Evolutionary conservation across 2,329 filamentous ascomycete species (phyloP).

Genomic region (Cladosporium halotolerans): DNA sequence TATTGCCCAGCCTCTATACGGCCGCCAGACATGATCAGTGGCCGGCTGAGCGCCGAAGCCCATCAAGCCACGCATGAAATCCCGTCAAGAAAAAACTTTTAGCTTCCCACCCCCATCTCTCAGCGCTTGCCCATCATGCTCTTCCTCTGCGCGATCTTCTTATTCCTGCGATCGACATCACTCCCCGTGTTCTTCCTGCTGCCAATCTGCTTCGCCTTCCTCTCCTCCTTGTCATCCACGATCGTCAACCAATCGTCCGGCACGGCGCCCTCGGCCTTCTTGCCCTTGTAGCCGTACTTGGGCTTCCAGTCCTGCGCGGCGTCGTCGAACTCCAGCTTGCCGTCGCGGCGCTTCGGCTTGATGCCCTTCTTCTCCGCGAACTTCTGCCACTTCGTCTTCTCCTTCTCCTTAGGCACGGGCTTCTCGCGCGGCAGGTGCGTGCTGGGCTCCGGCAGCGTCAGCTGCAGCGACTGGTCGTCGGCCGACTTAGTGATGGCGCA

Average conservation of each 20-base stretch:
- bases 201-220: conserved; percentile 42
- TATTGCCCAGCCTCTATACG: too few species aligned
- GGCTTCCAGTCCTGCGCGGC: conserved; percentile 80
- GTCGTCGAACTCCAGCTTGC: conserved; percentile 80
- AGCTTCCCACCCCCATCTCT: not conserved
- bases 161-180: conserved; percentile 11
- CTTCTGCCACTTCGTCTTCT: conserved; percentile 88
- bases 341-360: conserved; percentile 75
- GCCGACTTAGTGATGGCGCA: conserved; percentile 68
- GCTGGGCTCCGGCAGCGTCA: conserved; percentile 64
- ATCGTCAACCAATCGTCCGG: conserved; percentile 79
- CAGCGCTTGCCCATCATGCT: conserved; percentile 10
- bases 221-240: conserved; percentile 66
- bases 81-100: too few species aligned
- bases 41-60: too few species aligned
- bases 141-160: conserved; percentile 19
- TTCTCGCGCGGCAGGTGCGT: conserved; percentile 85
- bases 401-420: conserved; percentile 72
- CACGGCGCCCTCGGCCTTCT: conserved; percentile 79
- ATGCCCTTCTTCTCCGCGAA: conserved; percentile 98
- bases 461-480: conserved; percentile 59
- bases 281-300: conserved; percentile 90
- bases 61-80: too few species aligned
- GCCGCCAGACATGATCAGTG: too few species aligned
- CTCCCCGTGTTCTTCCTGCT: conserved; percentile 52